Conservation (phyloP, 2,329 filamentous ascomycete species). For the Aspergillus sclerotialis region DNA sequence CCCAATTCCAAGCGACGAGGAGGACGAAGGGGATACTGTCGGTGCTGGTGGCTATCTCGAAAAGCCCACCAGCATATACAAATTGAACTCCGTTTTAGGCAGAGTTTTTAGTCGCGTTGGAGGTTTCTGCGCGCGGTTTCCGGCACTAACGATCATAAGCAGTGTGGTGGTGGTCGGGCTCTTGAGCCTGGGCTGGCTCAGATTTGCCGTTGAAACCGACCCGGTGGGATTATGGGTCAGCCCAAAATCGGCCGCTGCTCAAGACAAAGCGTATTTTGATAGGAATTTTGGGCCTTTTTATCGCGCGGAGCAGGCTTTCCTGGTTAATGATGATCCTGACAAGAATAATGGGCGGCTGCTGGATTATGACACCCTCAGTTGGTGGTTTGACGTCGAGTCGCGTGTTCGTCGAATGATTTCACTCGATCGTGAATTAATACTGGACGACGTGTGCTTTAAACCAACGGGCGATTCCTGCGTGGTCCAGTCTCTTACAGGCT, state of each 20-base stretch:
- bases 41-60: conserved; percentile 71
- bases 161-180: conserved; percentile 70
- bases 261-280: conserved; percentile 93
- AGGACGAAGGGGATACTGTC: conserved; percentile 83
- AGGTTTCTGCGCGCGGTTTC: conserved; percentile 72
- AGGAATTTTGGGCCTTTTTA: conserved; percentile 91
- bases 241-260: conserved; percentile 78
- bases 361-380: conserved; percentile 77
- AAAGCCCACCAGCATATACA: conserved; percentile 70
- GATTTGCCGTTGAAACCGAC: conserved; percentile 82
- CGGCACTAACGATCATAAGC: conserved; percentile 69
- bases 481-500: conserved; percentile 84
- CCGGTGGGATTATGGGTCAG: conserved; percentile 96
- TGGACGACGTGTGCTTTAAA: conserved; percentile 89
- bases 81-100: conserved; percentile 76
- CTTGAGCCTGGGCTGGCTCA: conserved; percentile 79
- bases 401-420: conserved; percentile 68
- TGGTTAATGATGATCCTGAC: conserved; percentile 75
- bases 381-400: conserved; percentile 90
- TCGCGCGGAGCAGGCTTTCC: conserved; percentile 83
- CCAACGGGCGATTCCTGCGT: conserved; percentile 85
- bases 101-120: conserved; percentile 73
- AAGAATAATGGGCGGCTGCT: conserved; percentile 67
- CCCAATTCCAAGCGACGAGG: conserved; percentile 75
- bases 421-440: conserved; percentile 56